Conservation (phyloP, 257 asterid species). For the Thymus quinquecostatus region DNA sequence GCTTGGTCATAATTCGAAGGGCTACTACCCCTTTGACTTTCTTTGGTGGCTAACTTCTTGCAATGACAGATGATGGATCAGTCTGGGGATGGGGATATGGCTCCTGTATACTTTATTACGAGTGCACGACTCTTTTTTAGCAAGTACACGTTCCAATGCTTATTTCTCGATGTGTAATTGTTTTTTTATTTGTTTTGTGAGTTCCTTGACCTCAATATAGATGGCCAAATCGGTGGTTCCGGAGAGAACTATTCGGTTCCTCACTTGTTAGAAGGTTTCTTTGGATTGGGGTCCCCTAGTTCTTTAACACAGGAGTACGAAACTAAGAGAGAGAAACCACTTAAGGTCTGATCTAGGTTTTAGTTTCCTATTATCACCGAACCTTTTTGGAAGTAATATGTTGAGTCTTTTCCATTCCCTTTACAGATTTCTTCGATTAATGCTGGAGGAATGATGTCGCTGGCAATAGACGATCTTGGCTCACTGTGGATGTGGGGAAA, state of each 20-base stretch:
- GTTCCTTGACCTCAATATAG: slow-evolving; percentile 65
- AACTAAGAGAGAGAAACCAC: slow-evolving; percentile 41
- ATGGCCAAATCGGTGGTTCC: slow-evolving; percentile 76
- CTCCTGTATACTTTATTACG: slow-evolving; percentile 70
- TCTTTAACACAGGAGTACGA: slow-evolving; percentile 39
- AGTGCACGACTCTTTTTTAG: not conserved
- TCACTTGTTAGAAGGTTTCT: slow-evolving; percentile 62
- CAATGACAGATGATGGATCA: slow-evolving; percentile 87
- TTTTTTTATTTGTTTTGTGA: not conserved
- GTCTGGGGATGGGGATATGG: slow-evolving; percentile 96
- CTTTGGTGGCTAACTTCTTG: slow-evolving; percentile 10
- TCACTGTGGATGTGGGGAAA: slow-evolving; percentile 94
- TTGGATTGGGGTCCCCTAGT: slow-evolving; percentile 57
- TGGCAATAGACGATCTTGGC: slow-evolving; percentile 78
- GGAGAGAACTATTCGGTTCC: slow-evolving; percentile 69
- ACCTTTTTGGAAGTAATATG: not conserved
- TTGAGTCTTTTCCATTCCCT: not conserved
- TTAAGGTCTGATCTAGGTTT: slow-evolving; percentile 56
- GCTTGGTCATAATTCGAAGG: too few relatives aligned
- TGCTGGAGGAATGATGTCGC: slow-evolving; percentile 96
- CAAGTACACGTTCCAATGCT: not conserved
- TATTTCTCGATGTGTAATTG: not conserved
- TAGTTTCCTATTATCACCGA: slow-evolving; percentile 4
- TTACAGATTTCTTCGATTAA: slow-evolving; percentile 67
- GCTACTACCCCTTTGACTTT: not conserved